phyloP scores from a whole-genome alignment of 192 early-diverging fungal genomes.

The Entomortierella lignicola region DNA sequence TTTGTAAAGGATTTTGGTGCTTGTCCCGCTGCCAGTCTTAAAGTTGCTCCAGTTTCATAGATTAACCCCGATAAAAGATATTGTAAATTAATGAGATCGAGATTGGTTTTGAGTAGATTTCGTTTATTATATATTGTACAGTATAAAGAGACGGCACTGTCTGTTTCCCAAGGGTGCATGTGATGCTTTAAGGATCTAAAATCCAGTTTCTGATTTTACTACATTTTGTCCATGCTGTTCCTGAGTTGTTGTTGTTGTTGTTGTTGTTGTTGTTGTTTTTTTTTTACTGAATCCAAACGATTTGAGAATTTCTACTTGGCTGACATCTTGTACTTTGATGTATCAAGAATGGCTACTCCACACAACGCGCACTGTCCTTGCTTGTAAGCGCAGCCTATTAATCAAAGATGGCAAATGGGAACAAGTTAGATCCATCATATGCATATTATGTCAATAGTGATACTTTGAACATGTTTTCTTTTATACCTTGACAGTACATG shows the following conservation, averaged over 20 bases:
- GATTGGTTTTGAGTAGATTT: too few species aligned
- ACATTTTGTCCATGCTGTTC: neutral
- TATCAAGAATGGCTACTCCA: slow-evolving; percentile 68
- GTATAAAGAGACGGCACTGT: neutral
- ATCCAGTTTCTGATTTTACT: neutral
- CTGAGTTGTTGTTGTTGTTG: neutral
- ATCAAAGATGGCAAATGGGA: neutral
- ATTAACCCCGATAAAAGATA: too few species aligned
- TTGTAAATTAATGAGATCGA: too few species aligned
- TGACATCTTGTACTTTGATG: slow-evolving; percentile 66
- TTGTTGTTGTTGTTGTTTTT: neutral
- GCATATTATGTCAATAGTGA: neutral
- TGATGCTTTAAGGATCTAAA: too few species aligned
- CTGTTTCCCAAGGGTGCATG: neutral
- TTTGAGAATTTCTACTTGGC: slow-evolving; percentile 58
- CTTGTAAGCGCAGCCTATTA: slow-evolving; percentile 67
- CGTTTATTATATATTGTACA: neutral
- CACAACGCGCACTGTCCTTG: slow-evolving; percentile 73
- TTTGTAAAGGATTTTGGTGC: slow-evolving; percentile 5
- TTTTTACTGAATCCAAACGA: too few species aligned
- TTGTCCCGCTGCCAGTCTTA: neutral
- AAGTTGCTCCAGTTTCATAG: neutral
- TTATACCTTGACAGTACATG: slow-evolving; percentile 72
- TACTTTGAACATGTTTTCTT: neutral
- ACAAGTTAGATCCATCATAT: too few species aligned